Evolutionary conservation across 2,329 filamentous ascomycete species (phyloP).

Genomic region (Paracamarosporium sp.): DNA sequence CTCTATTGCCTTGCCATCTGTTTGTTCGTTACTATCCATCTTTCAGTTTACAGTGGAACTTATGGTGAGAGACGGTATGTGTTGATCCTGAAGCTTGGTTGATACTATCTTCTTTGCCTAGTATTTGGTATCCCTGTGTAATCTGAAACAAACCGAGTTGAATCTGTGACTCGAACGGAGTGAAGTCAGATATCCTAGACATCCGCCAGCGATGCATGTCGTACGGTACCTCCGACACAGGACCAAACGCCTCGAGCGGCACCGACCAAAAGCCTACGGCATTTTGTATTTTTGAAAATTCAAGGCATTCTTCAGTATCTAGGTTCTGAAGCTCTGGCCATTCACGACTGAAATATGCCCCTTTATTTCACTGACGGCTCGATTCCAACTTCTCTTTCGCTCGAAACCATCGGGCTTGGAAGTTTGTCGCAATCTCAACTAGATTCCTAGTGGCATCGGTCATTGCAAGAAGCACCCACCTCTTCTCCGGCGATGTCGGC

Average conservation of each 20-base stretch:
- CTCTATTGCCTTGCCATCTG: too few relatives aligned
- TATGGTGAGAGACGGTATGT: too few relatives aligned
- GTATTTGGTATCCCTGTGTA: neutral
- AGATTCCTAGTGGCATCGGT: neutral
- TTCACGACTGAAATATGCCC: neutral
- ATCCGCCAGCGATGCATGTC: conserved; percentile 1
- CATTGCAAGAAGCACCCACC: conserved; percentile 8
- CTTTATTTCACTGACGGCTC: neutral
- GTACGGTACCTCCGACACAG: conserved; percentile 8
- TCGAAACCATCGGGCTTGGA: conserved; percentile 9
- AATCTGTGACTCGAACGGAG: conserved; percentile 6
- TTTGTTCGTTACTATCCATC: too few relatives aligned
- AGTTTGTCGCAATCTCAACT: conserved; percentile 6
- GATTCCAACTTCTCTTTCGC: conserved; percentile 7
- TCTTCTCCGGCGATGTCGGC: conserved; percentile 2
- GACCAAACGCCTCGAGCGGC: conserved; percentile 11
- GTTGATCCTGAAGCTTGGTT: neutral
- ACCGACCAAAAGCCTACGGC: conserved; percentile 14
- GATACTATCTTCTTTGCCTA: neutral
- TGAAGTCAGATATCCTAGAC: conserved; percentile 5
- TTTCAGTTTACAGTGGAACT: too few relatives aligned
- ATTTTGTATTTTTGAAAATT: conserved; percentile 11
- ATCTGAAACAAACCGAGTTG: conserved; percentile 13
- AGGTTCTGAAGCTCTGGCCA: neutral
- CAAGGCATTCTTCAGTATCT: conserved; percentile 6